Evolutionary conservation across 306 rosid genomes (phyloP).

Genomic region (Carpinus viminea): DNA sequence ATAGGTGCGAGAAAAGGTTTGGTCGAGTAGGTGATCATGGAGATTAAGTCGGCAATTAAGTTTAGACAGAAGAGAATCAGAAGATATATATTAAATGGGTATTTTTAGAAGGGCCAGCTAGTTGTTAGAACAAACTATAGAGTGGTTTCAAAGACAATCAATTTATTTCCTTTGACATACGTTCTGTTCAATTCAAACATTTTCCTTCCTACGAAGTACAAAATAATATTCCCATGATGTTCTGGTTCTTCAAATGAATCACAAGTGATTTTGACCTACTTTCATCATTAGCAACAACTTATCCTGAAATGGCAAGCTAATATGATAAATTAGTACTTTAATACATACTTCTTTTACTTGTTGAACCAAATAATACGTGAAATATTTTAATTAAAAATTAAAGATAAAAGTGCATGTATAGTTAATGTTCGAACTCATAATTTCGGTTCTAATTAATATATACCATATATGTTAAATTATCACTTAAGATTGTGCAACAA

Average conservation of each 20-base stretch:
- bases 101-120: constrained; percentile 13
- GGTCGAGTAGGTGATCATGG: constrained; percentile 29
- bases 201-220: not conserved
- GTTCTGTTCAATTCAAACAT: constrained; percentile 48
- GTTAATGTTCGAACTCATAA: too few relatives aligned
- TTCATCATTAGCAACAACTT: not conserved
- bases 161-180: constrained; percentile 38
- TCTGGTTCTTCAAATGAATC: not conserved
- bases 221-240: not conserved
- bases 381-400: too few relatives aligned
- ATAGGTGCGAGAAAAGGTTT: constrained; percentile 20
- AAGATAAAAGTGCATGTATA: too few relatives aligned
- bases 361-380: too few relatives aligned
- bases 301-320: not conserved
- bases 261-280: constrained; percentile 20
- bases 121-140: constrained; percentile 60
- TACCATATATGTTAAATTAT: too few relatives aligned
- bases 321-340: not conserved
- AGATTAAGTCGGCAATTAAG: not conserved
- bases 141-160: constrained; percentile 68
- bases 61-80: constrained; percentile 31
- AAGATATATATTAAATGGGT: not conserved
- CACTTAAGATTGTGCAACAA: too few relatives aligned
- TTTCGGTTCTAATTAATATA: too few relatives aligned
- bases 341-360: not conserved